These are phyloP conservation scores for Ustilago cynodontis DNA, from an alignment of 1,284 basidiomycete genomes.

Conservation along the genomic window DNA sequence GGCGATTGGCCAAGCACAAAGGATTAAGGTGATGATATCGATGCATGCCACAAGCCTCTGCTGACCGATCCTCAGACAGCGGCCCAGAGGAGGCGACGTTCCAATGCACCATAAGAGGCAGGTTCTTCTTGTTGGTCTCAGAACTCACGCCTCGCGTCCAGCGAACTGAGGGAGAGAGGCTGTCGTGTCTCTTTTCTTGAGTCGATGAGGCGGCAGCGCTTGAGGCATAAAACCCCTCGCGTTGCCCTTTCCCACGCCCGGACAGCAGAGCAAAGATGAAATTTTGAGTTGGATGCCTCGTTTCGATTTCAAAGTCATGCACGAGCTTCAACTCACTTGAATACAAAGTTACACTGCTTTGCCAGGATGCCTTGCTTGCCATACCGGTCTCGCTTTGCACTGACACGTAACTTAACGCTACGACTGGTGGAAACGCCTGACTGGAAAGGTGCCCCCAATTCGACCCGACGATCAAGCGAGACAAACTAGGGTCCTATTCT, in stretches of 20 bases:
- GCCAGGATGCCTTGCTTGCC: no score
- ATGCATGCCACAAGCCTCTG: no score
- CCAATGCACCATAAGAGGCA: conserved; percentile 2
- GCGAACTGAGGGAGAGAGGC: background rate
- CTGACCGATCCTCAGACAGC: no score
- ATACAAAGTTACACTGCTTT: background rate
- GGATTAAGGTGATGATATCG: no score
- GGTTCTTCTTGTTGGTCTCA: conserved; percentile 5
- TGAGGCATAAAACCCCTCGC: background rate
- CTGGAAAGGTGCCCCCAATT: conserved; percentile 3
- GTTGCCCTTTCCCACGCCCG: conserved; percentile 16
- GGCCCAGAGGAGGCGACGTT: background rate
- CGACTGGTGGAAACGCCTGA: no score
- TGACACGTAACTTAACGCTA: conserved; percentile 1
- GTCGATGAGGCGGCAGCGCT: no score
- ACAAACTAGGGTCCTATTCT: conserved; percentile 11
- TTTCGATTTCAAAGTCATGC: background rate
- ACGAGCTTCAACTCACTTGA: background rate
- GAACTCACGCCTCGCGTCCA: conserved; percentile 5
- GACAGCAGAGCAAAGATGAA: conserved; percentile 5
- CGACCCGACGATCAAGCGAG: background rate
- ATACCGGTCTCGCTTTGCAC: conserved; percentile 1
- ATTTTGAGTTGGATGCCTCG: background rate
- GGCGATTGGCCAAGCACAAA: no score
- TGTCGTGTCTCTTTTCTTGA: no score